These are phyloP conservation scores for Suillus clintonianus DNA, from an alignment of 768 basidiomycete species.

Conservation along the genomic window DNA sequence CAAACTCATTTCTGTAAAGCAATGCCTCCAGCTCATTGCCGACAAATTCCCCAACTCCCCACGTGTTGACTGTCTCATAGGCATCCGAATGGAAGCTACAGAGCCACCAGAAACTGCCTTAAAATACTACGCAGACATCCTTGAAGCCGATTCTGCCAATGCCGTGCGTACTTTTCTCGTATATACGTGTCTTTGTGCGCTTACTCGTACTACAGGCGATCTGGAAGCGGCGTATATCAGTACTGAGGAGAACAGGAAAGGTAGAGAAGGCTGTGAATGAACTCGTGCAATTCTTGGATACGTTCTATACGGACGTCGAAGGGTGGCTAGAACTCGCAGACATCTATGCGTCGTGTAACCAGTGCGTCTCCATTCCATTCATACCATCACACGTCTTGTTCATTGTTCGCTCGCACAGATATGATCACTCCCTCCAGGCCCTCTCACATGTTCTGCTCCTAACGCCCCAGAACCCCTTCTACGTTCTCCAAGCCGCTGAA, in stretches of 20 bases:
- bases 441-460: conserved; percentile 82
- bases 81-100: conserved; percentile 75
- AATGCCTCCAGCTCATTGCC: conserved; percentile 52
- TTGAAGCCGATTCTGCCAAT: conserved; percentile 69
- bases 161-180: conserved; percentile 56
- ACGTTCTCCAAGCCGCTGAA: conserved; percentile 83
- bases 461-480: conserved; percentile 84
- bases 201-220: conserved; percentile 44
- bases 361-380: conserved; percentile 47
- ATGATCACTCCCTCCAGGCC: conserved; percentile 69
- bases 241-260: conserved; percentile 63
- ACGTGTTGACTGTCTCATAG: conserved; percentile 74
- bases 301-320: conserved; percentile 85
- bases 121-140: conserved; percentile 59
- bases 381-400: neutral
- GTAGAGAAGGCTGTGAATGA: conserved; percentile 70
- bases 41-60: conserved; percentile 78
- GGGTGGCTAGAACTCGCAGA: conserved; percentile 88
- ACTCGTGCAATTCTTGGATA: conserved; percentile 75
- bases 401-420: conserved; percentile 45
- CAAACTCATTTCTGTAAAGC: conserved; percentile 16
- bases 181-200: neutral
- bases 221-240: conserved; percentile 83
- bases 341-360: conserved; percentile 71
- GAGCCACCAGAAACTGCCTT: conserved; percentile 59